phyloP scores from a whole-genome alignment of 192 early-diverging fungal genomes.

The Cladochytrium replicatum region DNA sequence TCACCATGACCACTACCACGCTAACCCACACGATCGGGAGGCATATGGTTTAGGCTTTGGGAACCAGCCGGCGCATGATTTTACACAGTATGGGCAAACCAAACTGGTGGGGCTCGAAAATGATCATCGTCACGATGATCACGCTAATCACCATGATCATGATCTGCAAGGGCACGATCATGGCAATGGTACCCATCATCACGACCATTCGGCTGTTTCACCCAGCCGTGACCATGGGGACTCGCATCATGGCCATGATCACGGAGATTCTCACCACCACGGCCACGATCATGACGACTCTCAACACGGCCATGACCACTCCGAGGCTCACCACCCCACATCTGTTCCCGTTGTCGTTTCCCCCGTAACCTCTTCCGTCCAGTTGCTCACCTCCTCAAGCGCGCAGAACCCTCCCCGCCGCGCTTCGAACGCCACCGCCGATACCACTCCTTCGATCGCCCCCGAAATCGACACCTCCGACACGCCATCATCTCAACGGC shows the following conservation, averaged over 20 bases:
- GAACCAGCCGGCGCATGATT: too few relatives aligned
- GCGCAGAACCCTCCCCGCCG: too few relatives aligned
- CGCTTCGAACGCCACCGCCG: too few relatives aligned
- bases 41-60: too few relatives aligned
- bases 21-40: too few relatives aligned
- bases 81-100: neutral
- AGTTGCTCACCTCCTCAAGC: too few relatives aligned
- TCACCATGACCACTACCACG: neutral
- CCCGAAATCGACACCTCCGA: too few relatives aligned
- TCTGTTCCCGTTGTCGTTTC: too few relatives aligned
- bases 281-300: neutral
- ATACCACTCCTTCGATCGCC: too few relatives aligned
- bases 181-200: neutral
- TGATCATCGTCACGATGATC: neutral
- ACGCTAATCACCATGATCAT: neutral
- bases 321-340: too few relatives aligned
- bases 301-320: neutral
- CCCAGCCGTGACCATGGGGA: neutral
- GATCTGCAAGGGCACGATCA: neutral
- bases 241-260: neutral
- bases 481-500: too few relatives aligned
- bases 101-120: neutral
- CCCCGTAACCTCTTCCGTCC: too few relatives aligned
- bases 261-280: neutral
- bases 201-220: constrained; percentile 1